These are phyloP conservation scores for Morella rubra DNA, from an alignment of 306 rosid species.

Conservation along the genomic window DNA sequence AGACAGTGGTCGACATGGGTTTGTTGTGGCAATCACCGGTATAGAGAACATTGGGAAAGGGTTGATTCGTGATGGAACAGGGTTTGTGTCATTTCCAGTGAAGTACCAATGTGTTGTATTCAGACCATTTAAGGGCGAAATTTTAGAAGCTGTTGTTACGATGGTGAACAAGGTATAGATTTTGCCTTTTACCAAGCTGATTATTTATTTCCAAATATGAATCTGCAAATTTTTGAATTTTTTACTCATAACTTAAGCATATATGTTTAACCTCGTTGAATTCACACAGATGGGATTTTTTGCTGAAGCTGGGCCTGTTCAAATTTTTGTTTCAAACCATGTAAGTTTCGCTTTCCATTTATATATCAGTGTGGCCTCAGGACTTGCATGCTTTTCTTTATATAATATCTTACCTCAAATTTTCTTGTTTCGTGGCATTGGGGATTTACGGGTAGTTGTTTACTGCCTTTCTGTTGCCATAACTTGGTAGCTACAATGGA, in stretches of 20 bases:
- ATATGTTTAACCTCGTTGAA: slow-evolving; percentile 20
- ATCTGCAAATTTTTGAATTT: slow-evolving; percentile 7
- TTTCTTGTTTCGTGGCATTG: not conserved
- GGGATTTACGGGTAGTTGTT: not conserved
- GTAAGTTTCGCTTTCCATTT: slow-evolving; percentile 40
- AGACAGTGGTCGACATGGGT: slow-evolving; percentile 91
- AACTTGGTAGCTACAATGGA: not conserved
- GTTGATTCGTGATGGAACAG: slow-evolving; percentile 91
- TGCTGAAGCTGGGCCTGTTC: slow-evolving; percentile 99
- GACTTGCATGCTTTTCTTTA: not conserved
- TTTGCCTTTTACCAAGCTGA: not conserved
- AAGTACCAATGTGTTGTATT: slow-evolving; percentile 98
- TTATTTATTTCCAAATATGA: not conserved
- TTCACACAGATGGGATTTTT: slow-evolving; percentile 84
- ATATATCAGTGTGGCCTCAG: not conserved
- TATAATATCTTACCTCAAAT: not conserved
- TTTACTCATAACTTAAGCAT: not conserved
- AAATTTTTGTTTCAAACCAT: slow-evolving; percentile 95
- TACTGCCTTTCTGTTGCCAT: not conserved
- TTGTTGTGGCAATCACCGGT: slow-evolving; percentile 93
- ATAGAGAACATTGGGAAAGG: slow-evolving; percentile 87
- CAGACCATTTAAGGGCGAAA: slow-evolving; percentile 95
- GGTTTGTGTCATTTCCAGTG: slow-evolving; percentile 89
- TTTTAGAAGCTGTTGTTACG: slow-evolving; percentile 91
- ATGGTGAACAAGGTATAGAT: slow-evolving; percentile 88